Evolutionary conservation across 2,329 filamentous ascomycete species (phyloP), one percentile per base, ranked within the genome.

Genomic region (Paecilomyces sp.): DNA sequence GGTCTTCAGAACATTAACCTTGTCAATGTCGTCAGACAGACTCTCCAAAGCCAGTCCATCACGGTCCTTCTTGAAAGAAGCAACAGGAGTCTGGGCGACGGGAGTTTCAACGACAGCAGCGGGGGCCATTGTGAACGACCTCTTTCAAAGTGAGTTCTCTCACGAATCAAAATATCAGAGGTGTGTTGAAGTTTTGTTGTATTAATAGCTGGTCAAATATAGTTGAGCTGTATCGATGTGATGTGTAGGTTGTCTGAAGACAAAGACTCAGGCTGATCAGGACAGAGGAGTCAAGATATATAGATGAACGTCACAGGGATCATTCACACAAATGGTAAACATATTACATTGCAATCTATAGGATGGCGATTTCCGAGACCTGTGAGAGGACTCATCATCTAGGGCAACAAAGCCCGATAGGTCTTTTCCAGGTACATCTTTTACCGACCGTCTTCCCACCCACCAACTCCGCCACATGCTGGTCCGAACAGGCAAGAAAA

Each of bases 1-100:
- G 57, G 79, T 81, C 67, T 85, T 86, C 65, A 85, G 77, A 57
- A 86, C 76, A 67, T 87, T 86, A 70, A 86, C 82, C 24, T 79
- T 75, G 68, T 86, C 83, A 65, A 87, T 81, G 65, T 81, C 77
- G 66, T 86, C 84, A 8, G 83, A 84, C 11, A 81, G 79, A 2
- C 80, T 80, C 68, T 86, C 84, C 31, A 86, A 79, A 22, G 83
- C 82, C 34, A 81, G 78, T 53, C 83, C 83, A 69, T 85, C 81
- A 58, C 78, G 79, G 67, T 80, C 68, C 33, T 68, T 76, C 70
- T 79, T 75, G 60, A 68, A 66, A 55, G 62, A 60, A 56, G 70
- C 66, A 25, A 53, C 51, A 22, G 51, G 51, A 53, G 28, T 30
- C 51, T 53, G 24, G 25, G 51, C 51, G 9, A 53, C 51, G 9